phyloP scores from a whole-genome alignment of 106 monocot genomes.

The Dendrobium nobile region DNA sequence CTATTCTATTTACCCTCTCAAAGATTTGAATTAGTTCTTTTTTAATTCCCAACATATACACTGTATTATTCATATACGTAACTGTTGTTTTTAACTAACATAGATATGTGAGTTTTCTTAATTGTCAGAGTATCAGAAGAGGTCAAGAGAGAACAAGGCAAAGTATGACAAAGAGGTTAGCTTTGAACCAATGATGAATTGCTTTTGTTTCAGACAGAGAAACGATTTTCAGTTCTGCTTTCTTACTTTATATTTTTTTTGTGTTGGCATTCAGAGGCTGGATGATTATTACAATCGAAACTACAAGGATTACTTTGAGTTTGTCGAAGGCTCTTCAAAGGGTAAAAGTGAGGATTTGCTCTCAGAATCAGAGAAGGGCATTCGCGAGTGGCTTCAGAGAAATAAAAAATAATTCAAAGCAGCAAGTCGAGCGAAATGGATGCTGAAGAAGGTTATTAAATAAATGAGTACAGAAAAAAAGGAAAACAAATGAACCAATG shows the following conservation, averaged over 20 bases:
- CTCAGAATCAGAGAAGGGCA: slow-evolving; percentile 72
- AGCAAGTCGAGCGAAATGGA: too few relatives aligned
- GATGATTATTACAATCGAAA: slow-evolving; percentile 80
- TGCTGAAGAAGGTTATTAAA: too few relatives aligned
- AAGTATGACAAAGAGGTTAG: slow-evolving; percentile 86
- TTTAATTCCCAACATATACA: background rate
- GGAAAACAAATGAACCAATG: background rate
- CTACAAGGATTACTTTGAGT: slow-evolving; percentile 85
- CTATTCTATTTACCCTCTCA: too few relatives aligned
- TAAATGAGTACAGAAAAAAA: background rate
- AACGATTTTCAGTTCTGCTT: background rate
- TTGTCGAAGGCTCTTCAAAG: slow-evolving; percentile 55
- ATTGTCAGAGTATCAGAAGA: slow-evolving; percentile 56
- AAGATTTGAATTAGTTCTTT: background rate
- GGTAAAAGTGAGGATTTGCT: slow-evolving; percentile 58
- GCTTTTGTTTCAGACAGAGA: background rate
- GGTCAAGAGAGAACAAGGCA: slow-evolving; percentile 72
- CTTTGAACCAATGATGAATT: background rate
- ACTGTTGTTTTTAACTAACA: background rate
- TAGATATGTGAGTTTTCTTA: background rate
- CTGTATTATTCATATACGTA: background rate
- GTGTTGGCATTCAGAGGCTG: slow-evolving; percentile 36
- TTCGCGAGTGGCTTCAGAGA: slow-evolving; percentile 69
- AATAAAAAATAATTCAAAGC: slow-evolving; percentile 31
- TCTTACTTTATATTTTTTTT: background rate